Evolutionary conservation across 2,329 filamentous ascomycete species (phyloP), one percentile per base, ranked within the genome.

Genomic region (Clonostachys rosea): DNA sequence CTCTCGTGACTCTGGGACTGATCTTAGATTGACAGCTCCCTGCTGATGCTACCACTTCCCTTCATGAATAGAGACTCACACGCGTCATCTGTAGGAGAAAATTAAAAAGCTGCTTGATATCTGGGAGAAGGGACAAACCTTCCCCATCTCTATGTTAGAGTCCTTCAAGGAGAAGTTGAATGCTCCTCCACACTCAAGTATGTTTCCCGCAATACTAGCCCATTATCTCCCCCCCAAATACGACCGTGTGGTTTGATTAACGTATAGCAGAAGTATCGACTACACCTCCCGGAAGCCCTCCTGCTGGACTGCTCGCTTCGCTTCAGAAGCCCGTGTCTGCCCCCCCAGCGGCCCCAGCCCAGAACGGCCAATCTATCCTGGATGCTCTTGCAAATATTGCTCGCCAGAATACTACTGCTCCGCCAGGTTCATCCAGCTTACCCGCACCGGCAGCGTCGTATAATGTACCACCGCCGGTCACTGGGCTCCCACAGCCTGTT

Each of bases 71-170:
- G 24, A 30, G 24, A 30, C 24, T 30, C 24, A 30, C 24, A 30
- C 24, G 30, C 30, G 35, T 36, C 16, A n/a, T 33, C 14, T 44
- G 35, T 86, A 94, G 88, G 90, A 95, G 66, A 97, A 96, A 75
- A 92, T 97, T 68, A 70, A 69, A 57, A 97, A 97, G 67, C 81
- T 99, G 58, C 76, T 97, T 70, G 91, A 96, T 64, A 99, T 99
- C 56, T 99, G 94, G 94, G 91, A 96, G 65, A 94, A 94, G 62
- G 90, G 89, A 54, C 86, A 87, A 63, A 97, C 91, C 18, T 97
- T 99, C 67, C 91, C 94, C 24, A 65, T 78, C 40, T 68, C 84
- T 46, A 86, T 96, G 82, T 81, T 99, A 58, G 76, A 77, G 52
- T 82, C 81, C 36, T 95, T 95, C 77, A 92, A 90, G 70, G 79